A percentile compares a stretch with the other conserved stretches of the same genome.
Evolutionary conservation across 257 asterid species (phyloP).

Genomic region (Fraxinus pennsylvanica): DNA sequence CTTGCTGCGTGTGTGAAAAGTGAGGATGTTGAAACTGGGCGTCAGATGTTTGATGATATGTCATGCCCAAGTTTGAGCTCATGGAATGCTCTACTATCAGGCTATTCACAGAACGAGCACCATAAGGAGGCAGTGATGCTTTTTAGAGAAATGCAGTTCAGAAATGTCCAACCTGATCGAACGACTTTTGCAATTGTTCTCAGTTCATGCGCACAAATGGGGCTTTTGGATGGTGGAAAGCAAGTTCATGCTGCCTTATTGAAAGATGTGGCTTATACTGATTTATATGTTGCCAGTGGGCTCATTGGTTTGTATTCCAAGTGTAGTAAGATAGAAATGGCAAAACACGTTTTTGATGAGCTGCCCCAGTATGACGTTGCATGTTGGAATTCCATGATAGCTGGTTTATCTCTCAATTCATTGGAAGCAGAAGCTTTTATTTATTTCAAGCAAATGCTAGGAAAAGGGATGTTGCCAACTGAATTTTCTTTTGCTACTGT

Average conservation of each 20-base stretch:
- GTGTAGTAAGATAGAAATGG: conserved; percentile 46
- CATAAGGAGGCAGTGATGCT: conserved; percentile 51
- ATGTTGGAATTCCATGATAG: conserved; percentile 67
- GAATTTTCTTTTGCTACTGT: conserved; percentile 58
- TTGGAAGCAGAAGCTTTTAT: conserved; percentile 49
- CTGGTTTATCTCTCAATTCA: conserved; percentile 61
- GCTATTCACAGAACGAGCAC: conserved; percentile 54
- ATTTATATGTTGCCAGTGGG: conserved; percentile 61
- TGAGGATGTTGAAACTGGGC: conserved; percentile 60
- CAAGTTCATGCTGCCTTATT: conserved; percentile 56
- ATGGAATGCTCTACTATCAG: conserved; percentile 72
- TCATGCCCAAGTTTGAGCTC: conserved; percentile 53
- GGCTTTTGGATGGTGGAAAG: conserved; percentile 59
- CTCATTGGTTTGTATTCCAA: conserved; percentile 68
- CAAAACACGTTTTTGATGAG: conserved; percentile 48
- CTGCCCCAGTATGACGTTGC: conserved; percentile 45
- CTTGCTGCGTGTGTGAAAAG: conserved; percentile 62
- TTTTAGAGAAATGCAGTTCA: conserved; percentile 68
- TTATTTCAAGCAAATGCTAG: conserved; percentile 47
- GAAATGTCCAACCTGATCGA: conserved; percentile 52
- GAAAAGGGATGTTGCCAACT: conserved; percentile 47
- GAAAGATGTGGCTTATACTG: conserved; percentile 40
- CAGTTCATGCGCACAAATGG: conserved; percentile 58
- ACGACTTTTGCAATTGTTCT: conserved; percentile 62
- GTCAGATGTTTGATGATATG: conserved; percentile 51